Percentiles rank a stretch among this genome's conserved stretches.
These are phyloP conservation scores for Domatiomyces catenatus DNA, from an alignment of 2,329 filamentous ascomycete species.

Conservation along the genomic window DNA sequence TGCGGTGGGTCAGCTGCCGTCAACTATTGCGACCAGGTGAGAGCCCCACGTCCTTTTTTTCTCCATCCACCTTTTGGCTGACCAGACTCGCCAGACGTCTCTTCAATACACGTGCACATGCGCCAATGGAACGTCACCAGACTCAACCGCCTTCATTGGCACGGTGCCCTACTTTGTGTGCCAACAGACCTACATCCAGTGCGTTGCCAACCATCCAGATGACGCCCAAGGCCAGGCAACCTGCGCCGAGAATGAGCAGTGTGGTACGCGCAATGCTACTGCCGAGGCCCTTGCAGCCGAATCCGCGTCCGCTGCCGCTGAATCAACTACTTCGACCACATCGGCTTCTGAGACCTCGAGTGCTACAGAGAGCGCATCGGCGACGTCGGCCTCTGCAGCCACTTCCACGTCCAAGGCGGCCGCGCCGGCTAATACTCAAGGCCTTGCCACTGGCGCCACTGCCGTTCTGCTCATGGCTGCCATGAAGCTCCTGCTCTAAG, in stretches of 20 bases:
- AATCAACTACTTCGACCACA: slow-evolving; percentile 21
- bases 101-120: slow-evolving; percentile 45
- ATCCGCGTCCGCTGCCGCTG: slow-evolving; percentile 17
- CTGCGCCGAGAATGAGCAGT: slow-evolving; percentile 36
- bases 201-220: slow-evolving; percentile 31
- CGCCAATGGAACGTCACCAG: slow-evolving; percentile 38
- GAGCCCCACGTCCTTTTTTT: slow-evolving; percentile 13
- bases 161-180: slow-evolving; percentile 48
- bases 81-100: slow-evolving; percentile 24
- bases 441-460: slow-evolving; percentile 38
- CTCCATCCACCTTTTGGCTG: slow-evolving; percentile 6
- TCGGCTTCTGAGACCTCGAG: slow-evolving; percentile 20
- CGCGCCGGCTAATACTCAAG: slow-evolving; percentile 31
- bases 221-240: slow-evolving; percentile 30
- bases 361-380: slow-evolving; percentile 20
- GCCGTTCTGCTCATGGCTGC: slow-evolving; percentile 39
- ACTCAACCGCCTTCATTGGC: slow-evolving; percentile 40
- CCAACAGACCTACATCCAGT: slow-evolving; percentile 35
- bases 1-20: slow-evolving; percentile 36
- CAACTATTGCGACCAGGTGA: slow-evolving; percentile 45
- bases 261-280: slow-evolving; percentile 36
- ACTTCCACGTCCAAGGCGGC: slow-evolving; percentile 24
- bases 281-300: slow-evolving; percentile 20
- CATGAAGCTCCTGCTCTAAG: slow-evolving; percentile 44
- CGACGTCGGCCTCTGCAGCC: slow-evolving; percentile 20